These are phyloP conservation scores for Colletotrichum tamarilloi DNA, from an alignment of 2,329 filamentous ascomycete species.

Conservation along the genomic window DNA sequence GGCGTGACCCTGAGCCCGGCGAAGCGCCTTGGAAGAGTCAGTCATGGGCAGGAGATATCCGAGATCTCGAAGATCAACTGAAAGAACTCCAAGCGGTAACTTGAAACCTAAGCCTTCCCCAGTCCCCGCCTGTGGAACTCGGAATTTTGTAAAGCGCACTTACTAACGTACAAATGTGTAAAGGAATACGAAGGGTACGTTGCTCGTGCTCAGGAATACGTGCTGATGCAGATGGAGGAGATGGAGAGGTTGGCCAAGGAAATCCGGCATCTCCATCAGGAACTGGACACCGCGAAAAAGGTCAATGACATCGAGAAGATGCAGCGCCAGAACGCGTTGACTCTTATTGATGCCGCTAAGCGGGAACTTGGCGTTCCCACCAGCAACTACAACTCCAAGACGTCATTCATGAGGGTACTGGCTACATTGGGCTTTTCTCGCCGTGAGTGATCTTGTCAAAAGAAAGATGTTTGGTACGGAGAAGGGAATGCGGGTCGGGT, in stretches of 20 bases:
- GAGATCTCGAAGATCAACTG: neutral
- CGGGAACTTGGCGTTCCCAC: neutral
- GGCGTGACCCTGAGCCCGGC: neutral
- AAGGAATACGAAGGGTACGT: neutral
- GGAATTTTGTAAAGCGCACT: neutral
- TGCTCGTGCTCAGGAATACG: neutral
- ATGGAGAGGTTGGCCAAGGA: neutral
- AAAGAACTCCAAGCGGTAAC: neutral
- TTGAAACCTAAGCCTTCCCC: neutral
- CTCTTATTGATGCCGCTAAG: neutral
- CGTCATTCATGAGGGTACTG: neutral
- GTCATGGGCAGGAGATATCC: neutral
- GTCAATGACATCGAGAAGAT: neutral
- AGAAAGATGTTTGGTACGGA: neutral
- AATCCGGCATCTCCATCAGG: neutral
- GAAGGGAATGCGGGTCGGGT: too few species aligned
- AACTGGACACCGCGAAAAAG: neutral
- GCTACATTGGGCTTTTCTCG: neutral
- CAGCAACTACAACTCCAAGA: neutral
- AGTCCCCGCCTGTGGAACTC: neutral
- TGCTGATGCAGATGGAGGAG: neutral
- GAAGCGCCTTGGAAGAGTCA: neutral
- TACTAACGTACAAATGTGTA: neutral
- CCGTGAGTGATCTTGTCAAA: neutral
- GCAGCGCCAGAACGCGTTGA: neutral